Conservation (phyloP, 1,139 yeast genomes). For the Kodamaea anthophila region DNA sequence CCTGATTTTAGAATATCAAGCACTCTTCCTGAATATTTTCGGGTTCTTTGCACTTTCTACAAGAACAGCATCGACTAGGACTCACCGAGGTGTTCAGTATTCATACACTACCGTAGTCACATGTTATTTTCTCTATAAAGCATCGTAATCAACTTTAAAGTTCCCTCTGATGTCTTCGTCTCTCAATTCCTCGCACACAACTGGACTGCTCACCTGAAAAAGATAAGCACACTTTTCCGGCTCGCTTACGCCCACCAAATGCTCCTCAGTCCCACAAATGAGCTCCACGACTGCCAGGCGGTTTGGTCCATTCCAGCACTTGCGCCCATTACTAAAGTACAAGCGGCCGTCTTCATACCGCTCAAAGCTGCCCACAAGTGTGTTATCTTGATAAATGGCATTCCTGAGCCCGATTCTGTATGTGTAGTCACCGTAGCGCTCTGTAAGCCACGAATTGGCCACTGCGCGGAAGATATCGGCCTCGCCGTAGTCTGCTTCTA, state of each 20-base stretch:
- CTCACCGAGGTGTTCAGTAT: too few relatives aligned
- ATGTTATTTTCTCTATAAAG: too few relatives aligned
- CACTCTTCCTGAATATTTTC: too few relatives aligned
- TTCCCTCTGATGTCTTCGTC: slow-evolving; percentile 24
- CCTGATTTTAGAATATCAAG: too few relatives aligned
- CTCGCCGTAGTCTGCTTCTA: slow-evolving; percentile 51
- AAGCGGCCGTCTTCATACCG: slow-evolving; percentile 30
- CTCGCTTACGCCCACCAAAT: slow-evolving; percentile 65
- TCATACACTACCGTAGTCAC: too few relatives aligned
- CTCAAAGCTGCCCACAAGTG: slow-evolving; percentile 51
- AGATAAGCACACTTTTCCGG: slow-evolving; percentile 83
- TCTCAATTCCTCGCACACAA: slow-evolving; percentile 50
- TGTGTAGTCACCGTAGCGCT: slow-evolving; percentile 59
- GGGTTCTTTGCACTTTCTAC: too few relatives aligned
- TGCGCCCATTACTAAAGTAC: slow-evolving; percentile 57
- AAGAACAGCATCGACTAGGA: too few relatives aligned
- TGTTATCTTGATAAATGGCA: slow-evolving; percentile 53
- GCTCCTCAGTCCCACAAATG: slow-evolving; percentile 57
- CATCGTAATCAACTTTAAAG: slow-evolving; percentile 25
- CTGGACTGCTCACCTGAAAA: slow-evolving; percentile 59
- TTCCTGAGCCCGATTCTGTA: slow-evolving; percentile 60
- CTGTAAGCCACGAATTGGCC: slow-evolving; percentile 42
- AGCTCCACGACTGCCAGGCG: slow-evolving; percentile 64
- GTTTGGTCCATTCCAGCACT: slow-evolving; percentile 93
- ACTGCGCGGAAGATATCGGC: slow-evolving; percentile 60